Conservation (phyloP, 2,329 filamentous ascomycete species). For the Biscogniauxia marginata region DNA sequence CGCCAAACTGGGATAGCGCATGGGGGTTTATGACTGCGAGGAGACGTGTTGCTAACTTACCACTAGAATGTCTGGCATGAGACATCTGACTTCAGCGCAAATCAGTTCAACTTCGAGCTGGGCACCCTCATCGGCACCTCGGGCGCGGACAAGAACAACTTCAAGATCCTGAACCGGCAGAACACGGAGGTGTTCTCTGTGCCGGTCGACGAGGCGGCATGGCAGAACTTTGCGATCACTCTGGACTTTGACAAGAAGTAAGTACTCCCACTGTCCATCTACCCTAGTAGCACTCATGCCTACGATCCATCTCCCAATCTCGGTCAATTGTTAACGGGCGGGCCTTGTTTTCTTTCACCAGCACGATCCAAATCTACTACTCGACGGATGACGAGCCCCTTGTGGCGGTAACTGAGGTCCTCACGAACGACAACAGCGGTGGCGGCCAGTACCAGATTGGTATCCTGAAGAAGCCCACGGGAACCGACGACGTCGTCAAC, state of each 20-base stretch:
- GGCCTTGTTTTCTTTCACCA: conserved; percentile 24
- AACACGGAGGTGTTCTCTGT: conserved; percentile 41
- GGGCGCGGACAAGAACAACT: conserved; percentile 37
- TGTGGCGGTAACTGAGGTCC: conserved; percentile 43
- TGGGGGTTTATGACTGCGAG: too few species aligned
- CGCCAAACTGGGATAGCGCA: too few species aligned
- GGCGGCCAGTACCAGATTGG: conserved; percentile 57
- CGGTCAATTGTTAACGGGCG: too few species aligned
- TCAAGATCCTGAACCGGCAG: conserved; percentile 40
- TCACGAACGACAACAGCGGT: conserved; percentile 51
- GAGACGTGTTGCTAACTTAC: conserved; percentile 27
- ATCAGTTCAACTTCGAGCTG: conserved; percentile 36
- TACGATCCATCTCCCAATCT: too few species aligned
- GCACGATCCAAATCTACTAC: conserved; percentile 57
- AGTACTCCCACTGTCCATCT: conserved; percentile 21
- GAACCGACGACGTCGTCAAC: conserved; percentile 49
- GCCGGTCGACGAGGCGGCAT: conserved; percentile 43
- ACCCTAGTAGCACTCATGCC: not conserved
- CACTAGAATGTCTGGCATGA: conserved; percentile 35
- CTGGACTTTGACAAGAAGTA: conserved; percentile 56
- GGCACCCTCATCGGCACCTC: conserved; percentile 36
- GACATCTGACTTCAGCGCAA: conserved; percentile 28
- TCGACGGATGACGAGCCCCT: conserved; percentile 48
- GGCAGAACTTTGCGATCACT: conserved; percentile 62
- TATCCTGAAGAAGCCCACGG: conserved; percentile 56